Base-by-base conservation (phyloP, 2,329 filamentous ascomycete species). In the Penicillium psychrosexuale region DNA sequence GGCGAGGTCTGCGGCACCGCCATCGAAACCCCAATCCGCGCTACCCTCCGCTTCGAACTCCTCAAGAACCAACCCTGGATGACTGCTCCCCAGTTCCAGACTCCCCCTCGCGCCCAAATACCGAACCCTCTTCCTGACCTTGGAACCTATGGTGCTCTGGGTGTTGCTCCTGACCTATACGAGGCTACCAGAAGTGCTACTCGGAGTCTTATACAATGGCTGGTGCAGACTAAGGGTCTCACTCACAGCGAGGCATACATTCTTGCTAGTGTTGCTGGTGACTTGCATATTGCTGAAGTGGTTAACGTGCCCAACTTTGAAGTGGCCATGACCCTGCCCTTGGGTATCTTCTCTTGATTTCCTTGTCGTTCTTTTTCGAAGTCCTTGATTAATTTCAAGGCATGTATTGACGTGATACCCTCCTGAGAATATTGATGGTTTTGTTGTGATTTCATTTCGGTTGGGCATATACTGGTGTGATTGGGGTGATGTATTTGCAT, bases 1-100 rank as follows among this genome's bases (percentile, higher is more conserved):
- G 80, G 80, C 3, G 80, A 82, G 59, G 77, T 82, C 22, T 82
- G 80, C 59, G 80, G 81, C 6, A 81, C 79, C n/a, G 81, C 81
- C 7, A 80, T 83, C 60, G 81, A 83, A 70, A 82, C 80, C 27
- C 74, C 78, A 1, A 78, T 81, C 69, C 75, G 69, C 54, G 80
- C 79, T 0, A 75, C 74, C 0, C 61, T 83, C 33, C 73, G 76
- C n/a, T 72, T 83, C 34, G 78, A 75, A 3, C 68, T 82, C 7
- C 71, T 77, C 53, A 80, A 79, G 64, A 70, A 72, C 47, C 78
- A 74, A 59, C 62, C 69, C 12, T 80, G 75, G 74, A 69, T 81
- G 28, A 72, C 71, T 28, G 74, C 75, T 17, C 80, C 80, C 37
- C 79, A 82, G 64, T 80, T 77, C 60, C 60, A 75, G 51, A 80